phyloP scores from a whole-genome alignment of 495 filamentous ascomycete species.

The Aspergillus campestris region DNA sequence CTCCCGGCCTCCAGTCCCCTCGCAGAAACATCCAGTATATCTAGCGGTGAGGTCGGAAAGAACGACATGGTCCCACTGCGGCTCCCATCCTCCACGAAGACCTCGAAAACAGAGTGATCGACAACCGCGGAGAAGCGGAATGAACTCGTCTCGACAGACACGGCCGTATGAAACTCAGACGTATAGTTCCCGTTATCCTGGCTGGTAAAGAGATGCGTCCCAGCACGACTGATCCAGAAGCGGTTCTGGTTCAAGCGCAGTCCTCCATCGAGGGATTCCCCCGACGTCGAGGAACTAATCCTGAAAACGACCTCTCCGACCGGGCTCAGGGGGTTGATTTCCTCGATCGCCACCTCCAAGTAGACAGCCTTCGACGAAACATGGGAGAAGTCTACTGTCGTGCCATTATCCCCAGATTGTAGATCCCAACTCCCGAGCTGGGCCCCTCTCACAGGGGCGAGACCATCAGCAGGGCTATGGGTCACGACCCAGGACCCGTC shows the following conservation, averaged over 20 bases:
- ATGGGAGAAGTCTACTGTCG: slow-evolving; percentile 28
- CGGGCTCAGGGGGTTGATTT: slow-evolving; percentile 23
- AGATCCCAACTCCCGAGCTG: slow-evolving; percentile 20
- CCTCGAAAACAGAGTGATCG: slow-evolving; percentile 43
- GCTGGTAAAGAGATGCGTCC: slow-evolving; percentile 32
- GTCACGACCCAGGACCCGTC: slow-evolving; percentile 28
- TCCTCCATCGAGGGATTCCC: slow-evolving; percentile 39
- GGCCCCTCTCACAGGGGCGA: slow-evolving; percentile 15
- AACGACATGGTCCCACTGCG: slow-evolving; percentile 37
- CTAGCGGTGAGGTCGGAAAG: slow-evolving; percentile 32
- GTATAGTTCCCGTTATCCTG: slow-evolving; percentile 40
- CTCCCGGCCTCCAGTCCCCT: slow-evolving; percentile 27
- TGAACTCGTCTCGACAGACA: slow-evolving; percentile 13
- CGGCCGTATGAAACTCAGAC: slow-evolving; percentile 32
- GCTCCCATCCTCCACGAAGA: slow-evolving; percentile 37
- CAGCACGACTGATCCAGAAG: slow-evolving; percentile 39
- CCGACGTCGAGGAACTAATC: slow-evolving; percentile 37
- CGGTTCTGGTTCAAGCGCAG: slow-evolving; percentile 34
- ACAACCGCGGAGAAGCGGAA: slow-evolving; percentile 35
- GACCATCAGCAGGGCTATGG: slow-evolving; percentile 23
- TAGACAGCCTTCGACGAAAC: slow-evolving; percentile 36
- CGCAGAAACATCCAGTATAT: slow-evolving; percentile 28
- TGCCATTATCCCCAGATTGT: slow-evolving; percentile 7
- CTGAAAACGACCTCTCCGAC: slow-evolving; percentile 41
- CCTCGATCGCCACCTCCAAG: slow-evolving; percentile 35